Percentiles rank a stretch among this genome's conserved stretches.
phyloP scores from a whole-genome alignment of 2,329 filamentous ascomycete genomes.

The Ophiostoma perfectum region DNA sequence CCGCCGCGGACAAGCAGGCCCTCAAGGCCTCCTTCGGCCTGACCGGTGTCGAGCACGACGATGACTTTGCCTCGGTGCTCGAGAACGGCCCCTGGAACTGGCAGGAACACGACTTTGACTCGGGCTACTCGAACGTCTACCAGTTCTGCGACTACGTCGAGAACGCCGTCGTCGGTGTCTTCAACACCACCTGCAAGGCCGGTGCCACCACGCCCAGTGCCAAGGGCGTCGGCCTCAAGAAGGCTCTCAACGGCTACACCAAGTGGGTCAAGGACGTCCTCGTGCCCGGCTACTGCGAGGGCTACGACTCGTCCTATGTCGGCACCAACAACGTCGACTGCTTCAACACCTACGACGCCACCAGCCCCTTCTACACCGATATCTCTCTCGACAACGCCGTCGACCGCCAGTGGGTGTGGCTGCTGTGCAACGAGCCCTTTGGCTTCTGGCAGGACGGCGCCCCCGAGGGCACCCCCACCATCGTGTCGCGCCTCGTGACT shows the following conservation, averaged over 20 bases:
- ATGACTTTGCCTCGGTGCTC: conserved; percentile 44
- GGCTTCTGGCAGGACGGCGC: conserved; percentile 43
- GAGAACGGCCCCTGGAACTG: conserved; percentile 53
- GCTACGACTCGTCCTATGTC: conserved; percentile 36
- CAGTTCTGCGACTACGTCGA: conserved; percentile 48
- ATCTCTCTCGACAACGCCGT: conserved; percentile 36
- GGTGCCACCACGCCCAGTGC: conserved; percentile 38
- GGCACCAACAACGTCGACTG: conserved; percentile 43
- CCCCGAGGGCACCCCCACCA: conserved; percentile 38
- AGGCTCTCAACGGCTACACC: conserved; percentile 48
- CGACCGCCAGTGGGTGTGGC: conserved; percentile 52
- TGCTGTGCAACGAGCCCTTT: conserved; percentile 47
- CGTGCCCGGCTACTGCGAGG: conserved; percentile 41
- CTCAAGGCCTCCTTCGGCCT: conserved; percentile 50
- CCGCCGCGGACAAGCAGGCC: conserved; percentile 36
- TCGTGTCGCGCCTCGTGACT: conserved; percentile 39
- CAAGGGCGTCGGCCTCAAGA: conserved; percentile 45
- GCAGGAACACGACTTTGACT: conserved; percentile 49
- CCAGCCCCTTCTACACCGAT: conserved; percentile 37
- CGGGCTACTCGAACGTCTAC: conserved; percentile 43
- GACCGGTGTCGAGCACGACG: conserved; percentile 39
- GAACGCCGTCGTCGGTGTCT: conserved; percentile 35
- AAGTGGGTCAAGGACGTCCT: conserved; percentile 40
- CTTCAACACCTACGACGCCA: conserved; percentile 42
- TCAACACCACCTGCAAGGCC: conserved; percentile 38